Evolutionary conservation across 2,329 filamentous ascomycete species (phyloP).

Genomic region (Rutstroemia sydowiana): DNA sequence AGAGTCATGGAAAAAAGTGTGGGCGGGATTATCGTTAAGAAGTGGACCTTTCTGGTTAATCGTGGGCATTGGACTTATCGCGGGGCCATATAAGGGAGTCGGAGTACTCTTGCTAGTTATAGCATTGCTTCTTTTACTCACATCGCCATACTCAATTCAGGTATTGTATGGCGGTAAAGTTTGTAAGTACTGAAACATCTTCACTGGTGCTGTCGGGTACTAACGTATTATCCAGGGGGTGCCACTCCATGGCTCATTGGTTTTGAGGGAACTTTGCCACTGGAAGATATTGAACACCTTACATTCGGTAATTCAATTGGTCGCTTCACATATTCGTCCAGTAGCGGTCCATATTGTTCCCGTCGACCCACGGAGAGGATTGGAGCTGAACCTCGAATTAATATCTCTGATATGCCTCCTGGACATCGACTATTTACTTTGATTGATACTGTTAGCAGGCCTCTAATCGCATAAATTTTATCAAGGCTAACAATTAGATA

Average conservation of each 20-base stretch:
- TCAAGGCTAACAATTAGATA: background rate
- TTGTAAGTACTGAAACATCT: background rate
- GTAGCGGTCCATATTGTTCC: conserved; percentile 7
- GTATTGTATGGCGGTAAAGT: conserved; percentile 17
- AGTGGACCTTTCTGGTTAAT: conserved; percentile 3
- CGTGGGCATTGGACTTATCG: background rate
- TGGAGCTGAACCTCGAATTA: conserved; percentile 20
- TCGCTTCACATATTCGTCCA: conserved; percentile 14
- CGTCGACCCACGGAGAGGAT: conserved; percentile 10
- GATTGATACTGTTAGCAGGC: conserved; percentile 24
- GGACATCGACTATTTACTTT: conserved; percentile 21
- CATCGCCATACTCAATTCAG: conserved; percentile 9
- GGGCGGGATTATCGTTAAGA: background rate
- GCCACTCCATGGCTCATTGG: conserved; percentile 12
- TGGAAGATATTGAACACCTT: conserved; percentile 7
- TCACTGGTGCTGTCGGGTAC: background rate
- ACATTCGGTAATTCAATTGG: conserved; percentile 18
- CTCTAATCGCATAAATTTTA: background rate
- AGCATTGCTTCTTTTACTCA: conserved; percentile 9
- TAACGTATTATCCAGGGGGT: background rate
- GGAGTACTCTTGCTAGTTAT: conserved; percentile 10
- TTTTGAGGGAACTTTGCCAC: conserved; percentile 16
- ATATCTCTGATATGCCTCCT: conserved; percentile 7
- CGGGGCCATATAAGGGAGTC: background rate
- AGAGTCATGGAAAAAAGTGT: conserved; percentile 5